phyloP scores from a whole-genome alignment of 2,329 filamentous ascomycete genomes.

The Apiospora rasikravindrae region DNA sequence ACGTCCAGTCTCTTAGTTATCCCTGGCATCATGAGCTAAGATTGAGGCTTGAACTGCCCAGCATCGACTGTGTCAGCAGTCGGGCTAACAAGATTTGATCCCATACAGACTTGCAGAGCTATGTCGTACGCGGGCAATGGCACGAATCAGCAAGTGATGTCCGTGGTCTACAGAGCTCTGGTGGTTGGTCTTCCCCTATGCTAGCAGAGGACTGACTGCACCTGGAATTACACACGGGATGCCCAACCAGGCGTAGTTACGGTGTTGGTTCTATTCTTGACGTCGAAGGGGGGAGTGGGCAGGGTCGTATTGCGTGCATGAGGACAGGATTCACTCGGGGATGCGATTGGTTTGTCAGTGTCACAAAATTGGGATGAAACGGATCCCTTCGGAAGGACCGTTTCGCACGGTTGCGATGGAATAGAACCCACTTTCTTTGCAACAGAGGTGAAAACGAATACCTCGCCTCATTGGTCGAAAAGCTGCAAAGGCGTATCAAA shows the following conservation, averaged over 20 bases:
- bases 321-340: not conserved
- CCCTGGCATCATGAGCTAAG: too few species aligned
- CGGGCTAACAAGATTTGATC: too few species aligned
- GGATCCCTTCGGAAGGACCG: not conserved
- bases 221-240: not conserved
- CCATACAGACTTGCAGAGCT: too few species aligned
- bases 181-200: not conserved
- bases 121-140: too few species aligned
- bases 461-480: not conserved
- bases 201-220: not conserved
- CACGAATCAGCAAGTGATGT: not conserved
- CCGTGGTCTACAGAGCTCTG: not conserved
- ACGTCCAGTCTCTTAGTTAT: too few species aligned
- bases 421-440: not conserved
- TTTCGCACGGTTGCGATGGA: not conserved
- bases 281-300: not conserved
- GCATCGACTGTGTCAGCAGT: too few species aligned
- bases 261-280: not conserved
- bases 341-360: constrained; percentile 11
- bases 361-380: constrained; percentile 1
- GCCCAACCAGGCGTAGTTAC: not conserved
- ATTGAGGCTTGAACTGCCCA: too few species aligned
- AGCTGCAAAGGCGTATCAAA: not conserved
- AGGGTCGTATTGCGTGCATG: not conserved
- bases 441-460: not conserved